Evolutionary conservation across 1,284 basidiomycete species (phyloP), one percentile per base, ranked within the genome.

Genomic region (Apiotrichum porosum): DNA sequence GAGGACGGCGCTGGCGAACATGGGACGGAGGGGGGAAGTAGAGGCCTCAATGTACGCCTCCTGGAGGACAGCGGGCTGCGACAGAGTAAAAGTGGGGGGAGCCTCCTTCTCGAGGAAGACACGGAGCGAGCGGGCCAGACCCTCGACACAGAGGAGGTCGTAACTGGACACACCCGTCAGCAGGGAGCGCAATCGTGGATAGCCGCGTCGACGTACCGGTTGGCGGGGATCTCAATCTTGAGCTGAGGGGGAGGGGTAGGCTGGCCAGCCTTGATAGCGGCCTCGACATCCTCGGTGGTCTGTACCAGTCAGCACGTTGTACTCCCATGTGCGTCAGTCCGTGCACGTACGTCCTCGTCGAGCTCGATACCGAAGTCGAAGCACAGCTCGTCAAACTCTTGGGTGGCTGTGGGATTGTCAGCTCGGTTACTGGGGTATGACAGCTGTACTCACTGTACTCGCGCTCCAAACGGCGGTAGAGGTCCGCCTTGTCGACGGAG

Each of bases 141-240:
- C 95, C 75, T 99, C 95, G 63, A 95, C 85, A 69, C 95, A 99
- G 39, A 98, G 82, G 18, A 99, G 80, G 76, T 99, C 95, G 68
- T 98, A 97, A 80, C 93, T 93, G 69, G 33, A 57, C 55, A 14
- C 31, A 39, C n/a, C n/a, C n/a, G 47, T 49, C 30, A 38, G 44
- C 22, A 33, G 14, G 26, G 24, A 22, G 13, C 8, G n/a, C n/a
- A n/a, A n/a, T n/a, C n/a, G n/a, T n/a, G n/a, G n/a, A n/a, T n/a
- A n/a, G n/a, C n/a, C n/a, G n/a, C n/a, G n/a, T n/a, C n/a, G 9
- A 46, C 57, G 44, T 51, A 82, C 87, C 89, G 83, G 72, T 97
- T 98, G 22, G 95, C 95, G 26, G 95, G 94, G 44, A 97, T 83
- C 74, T 99, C 94, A 64, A 99, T 97, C 81, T 98, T 99, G 61